These are phyloP conservation scores for Gonium pectorale DNA, from an alignment of 139 green algal species.

Conservation along the genomic window DNA sequence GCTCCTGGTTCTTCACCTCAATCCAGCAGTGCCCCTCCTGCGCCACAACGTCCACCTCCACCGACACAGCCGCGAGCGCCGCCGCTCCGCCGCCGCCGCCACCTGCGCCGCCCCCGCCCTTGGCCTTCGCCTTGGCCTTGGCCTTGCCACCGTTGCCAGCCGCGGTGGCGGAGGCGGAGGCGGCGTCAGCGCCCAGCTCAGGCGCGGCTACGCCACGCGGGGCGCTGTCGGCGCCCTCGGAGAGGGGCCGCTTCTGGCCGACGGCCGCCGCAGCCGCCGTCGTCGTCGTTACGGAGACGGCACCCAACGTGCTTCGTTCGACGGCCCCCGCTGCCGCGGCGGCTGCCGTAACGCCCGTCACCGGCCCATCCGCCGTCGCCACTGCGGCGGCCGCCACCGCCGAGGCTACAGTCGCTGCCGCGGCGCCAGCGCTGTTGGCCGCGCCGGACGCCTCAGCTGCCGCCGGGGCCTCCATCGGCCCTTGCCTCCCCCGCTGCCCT, in stretches of 20 bases:
- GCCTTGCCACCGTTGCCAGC: neutral
- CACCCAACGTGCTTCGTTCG: too few species aligned
- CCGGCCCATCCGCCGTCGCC: neutral
- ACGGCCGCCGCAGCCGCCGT: neutral
- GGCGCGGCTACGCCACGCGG: too few species aligned
- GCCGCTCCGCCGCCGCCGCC: neutral
- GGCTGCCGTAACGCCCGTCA: neutral
- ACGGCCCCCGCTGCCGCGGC: too few species aligned
- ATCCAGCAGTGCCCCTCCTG: conserved; percentile 66
- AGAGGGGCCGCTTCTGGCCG: neutral
- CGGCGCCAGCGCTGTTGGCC: neutral
- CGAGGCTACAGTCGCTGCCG: neutral
- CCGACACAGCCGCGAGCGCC: neutral
- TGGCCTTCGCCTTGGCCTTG: neutral
- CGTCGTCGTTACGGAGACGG: too few species aligned
- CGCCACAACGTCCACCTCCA: conserved; percentile 67
- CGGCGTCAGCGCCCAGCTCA: too few species aligned
- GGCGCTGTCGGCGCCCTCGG: too few species aligned
- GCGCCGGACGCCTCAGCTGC: neutral
- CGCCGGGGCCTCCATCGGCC: neutral
- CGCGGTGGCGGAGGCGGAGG: too few species aligned
- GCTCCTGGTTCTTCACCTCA: conserved; percentile 72
- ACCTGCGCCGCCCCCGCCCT: neutral
- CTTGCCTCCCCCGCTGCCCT: neutral
- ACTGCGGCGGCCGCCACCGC: neutral